phyloP scores from a whole-genome alignment of 1,139 yeast species.

The Protomyces inundatus region DNA sequence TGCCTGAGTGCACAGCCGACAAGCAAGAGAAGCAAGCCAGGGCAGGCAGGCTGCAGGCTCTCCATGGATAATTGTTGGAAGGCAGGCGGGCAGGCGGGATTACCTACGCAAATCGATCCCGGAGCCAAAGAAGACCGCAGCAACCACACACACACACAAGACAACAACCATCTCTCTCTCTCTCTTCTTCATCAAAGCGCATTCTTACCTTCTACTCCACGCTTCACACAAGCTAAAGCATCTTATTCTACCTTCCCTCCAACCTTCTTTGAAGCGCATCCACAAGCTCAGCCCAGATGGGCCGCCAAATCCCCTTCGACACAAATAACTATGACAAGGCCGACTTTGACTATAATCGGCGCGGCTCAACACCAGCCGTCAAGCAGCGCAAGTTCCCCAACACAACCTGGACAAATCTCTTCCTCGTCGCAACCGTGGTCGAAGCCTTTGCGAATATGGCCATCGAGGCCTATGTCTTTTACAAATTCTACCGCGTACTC shows the following conservation, averaged over 20 bases:
- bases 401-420: conserved; percentile 14
- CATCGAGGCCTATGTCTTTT: conserved; percentile 23
- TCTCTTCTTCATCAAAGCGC: too few relatives aligned
- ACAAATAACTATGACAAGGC: not conserved
- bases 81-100: not conserved
- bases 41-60: too few relatives aligned
- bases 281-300: not conserved
- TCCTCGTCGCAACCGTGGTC: conserved; percentile 18
- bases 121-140: not conserved
- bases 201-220: too few relatives aligned
- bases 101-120: not conserved
- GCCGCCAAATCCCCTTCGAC: not conserved
- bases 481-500: conserved; percentile 4
- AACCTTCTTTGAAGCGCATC: not conserved
- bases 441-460: conserved; percentile 18
- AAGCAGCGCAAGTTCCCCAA: conserved; percentile 8
- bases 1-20: too few relatives aligned
- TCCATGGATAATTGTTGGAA: not conserved
- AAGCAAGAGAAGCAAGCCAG: too few relatives aligned
- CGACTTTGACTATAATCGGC: not conserved
- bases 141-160: not conserved
- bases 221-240: too few relatives aligned
- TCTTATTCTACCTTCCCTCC: too few relatives aligned
- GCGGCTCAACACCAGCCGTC: not conserved
- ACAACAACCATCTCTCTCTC: too few relatives aligned